Base-by-base conservation (phyloP, 176 grass and related monocot genomes). In the Poa annua region DNA sequence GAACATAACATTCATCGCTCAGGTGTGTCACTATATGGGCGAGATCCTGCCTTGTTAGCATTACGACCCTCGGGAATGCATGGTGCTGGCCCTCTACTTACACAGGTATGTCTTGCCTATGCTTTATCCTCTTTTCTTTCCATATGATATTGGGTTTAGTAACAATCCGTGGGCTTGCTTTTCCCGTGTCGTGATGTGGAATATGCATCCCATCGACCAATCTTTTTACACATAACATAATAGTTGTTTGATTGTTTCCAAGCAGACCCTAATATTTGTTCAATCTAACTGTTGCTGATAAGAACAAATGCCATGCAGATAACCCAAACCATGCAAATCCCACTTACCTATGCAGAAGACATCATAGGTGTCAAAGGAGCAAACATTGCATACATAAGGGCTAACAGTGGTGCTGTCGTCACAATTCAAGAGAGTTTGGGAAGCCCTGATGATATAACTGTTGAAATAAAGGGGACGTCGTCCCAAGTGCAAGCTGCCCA, bases 241-340 rank as follows among this genome's bases (percentile, higher is more conserved):
- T 14, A 45, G 50, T 45, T 73, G 17, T 17, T 66, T 14, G 35
- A 39, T 45, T 73, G 17, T 17, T 66, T 47, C 11, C 11, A 57
- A 74, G 14, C 36, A 66, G 17, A 26, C 9, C n/a, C 19, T 74
- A 45, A 60, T 32, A 5, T 34, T 76, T 88, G 52, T 77, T 11
- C 16, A 20, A 24, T 71, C 2, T 1, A 64, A 56, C 33, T 32
- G 57, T 77, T 91, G 57, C 81, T 83, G 79, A 92, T 69, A 83
- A 73, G 14, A 81, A 76, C 15, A 49, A 69, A 62, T 70, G 39
- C 17, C 48, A 48, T 71, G 76, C 88, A 99, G 96, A 83, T 99
- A 89, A 99, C 89, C 56, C 93, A 99, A 77, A 99, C 89, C 44
- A 99, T 99, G 96, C 93, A 99, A 94, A 92, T 99, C 88, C 96